These are phyloP conservation scores for Ophiosphaerella korrae DNA, from an alignment of 2,329 filamentous ascomycete species.

Conservation along the genomic window DNA sequence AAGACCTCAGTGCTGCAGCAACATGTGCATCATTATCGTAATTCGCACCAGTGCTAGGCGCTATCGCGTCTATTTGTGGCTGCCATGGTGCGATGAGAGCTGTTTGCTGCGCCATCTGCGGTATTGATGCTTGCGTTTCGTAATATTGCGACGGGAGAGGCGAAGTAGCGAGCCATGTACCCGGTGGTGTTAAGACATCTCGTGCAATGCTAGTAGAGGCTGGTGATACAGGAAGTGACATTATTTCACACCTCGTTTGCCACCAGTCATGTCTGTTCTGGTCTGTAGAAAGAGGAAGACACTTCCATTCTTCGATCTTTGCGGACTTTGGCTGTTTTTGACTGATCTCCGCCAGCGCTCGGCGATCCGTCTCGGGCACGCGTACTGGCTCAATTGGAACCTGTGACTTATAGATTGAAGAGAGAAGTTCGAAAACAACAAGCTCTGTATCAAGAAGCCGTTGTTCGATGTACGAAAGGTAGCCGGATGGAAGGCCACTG, in stretches of 20 bases:
- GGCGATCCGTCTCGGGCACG: slow-evolving; percentile 11
- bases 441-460: slow-evolving; percentile 29
- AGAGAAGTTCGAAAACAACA: slow-evolving; percentile 23
- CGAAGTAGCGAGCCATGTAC: slow-evolving; percentile 4
- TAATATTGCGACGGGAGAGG: slow-evolving; percentile 6
- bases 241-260: slow-evolving; percentile 6
- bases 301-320: slow-evolving; percentile 30
- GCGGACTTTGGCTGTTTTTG: slow-evolving; percentile 23
- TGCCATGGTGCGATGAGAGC: slow-evolving; percentile 3
- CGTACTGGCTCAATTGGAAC: slow-evolving; percentile 10
- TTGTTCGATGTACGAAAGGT: slow-evolving; percentile 27
- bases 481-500: slow-evolving; percentile 31
- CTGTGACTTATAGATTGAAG: slow-evolving; percentile 16
- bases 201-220: neutral
- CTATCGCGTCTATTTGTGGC: neutral
- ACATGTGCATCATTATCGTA: neutral
- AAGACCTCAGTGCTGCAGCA: neutral
- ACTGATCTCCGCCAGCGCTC: slow-evolving; percentile 6
- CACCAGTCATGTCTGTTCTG: slow-evolving; percentile 20
- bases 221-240: neutral
- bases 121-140: neutral
- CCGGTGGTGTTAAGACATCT: slow-evolving; percentile 1
- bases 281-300: slow-evolving; percentile 16
- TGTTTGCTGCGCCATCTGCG: neutral
- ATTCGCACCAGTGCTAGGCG: neutral